Base-by-base conservation (phyloP, 495 filamentous ascomycete species). In the Lophiotrema nucula region DNA sequence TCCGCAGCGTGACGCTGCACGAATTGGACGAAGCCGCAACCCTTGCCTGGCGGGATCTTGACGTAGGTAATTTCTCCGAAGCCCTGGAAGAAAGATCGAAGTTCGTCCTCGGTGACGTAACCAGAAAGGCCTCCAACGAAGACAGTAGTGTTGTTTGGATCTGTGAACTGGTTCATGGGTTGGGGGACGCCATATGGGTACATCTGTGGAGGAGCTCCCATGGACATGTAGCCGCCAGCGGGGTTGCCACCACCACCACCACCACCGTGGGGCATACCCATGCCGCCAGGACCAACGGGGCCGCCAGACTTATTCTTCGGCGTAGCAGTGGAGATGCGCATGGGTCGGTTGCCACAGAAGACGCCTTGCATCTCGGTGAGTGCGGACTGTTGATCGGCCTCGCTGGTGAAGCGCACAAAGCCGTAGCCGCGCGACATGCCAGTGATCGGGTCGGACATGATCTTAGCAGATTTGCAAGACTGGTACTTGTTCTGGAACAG, bases 41-140 rank as follows among this genome's bases (percentile, higher is more conserved):
- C 93, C 82, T 99, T 99, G 69, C 93, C 93, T 27, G 95, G 93
- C 39, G 93, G 93, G 61, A 99, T 99, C 83, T 99, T 99, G 77
- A 99, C 93, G 73, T 99, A 99, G 68, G 93, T 99, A 73, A 99
- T 99, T 68, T 98, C 93, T 46, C 93, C 93, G 68, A 99, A 99
- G 51, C 93, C 93, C 71, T 99, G 93, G 86, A 99, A 99, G 81
- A 99, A 99, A 10, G 92, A 97, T 48, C 93, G 88, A 23, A 99
- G 88, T 78, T 99, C 93, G 71, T 99, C 93, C 78, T 99, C 93
- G 53, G 93, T 99, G 46, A 99, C 93, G 70, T 99, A 99, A 48
- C 93, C 93, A 28, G 92, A 97, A 2, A 99, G 84, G 42, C 93
- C 93, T 65, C 93, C 93, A 57, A 99, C 93, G 67, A 99, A 99